These are phyloP conservation scores for Nicotiana paniculata DNA, from an alignment of 257 asterid genomes.

Conservation along the genomic window DNA sequence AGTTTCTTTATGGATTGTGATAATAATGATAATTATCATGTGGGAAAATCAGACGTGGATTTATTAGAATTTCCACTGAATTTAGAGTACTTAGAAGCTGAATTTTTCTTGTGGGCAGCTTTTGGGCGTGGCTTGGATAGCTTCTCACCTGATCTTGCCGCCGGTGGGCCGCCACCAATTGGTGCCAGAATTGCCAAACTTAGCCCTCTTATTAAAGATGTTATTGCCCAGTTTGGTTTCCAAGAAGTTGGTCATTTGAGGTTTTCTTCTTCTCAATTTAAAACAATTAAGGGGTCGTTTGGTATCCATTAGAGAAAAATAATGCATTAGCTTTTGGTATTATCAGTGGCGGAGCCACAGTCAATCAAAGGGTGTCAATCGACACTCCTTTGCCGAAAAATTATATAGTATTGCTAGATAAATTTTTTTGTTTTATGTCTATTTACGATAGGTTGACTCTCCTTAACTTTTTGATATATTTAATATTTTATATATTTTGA, in stretches of 20 bases:
- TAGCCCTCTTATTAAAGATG: slow-evolving; percentile 36
- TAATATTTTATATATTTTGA: no score
- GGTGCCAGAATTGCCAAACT: slow-evolving; percentile 44
- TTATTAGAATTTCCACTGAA: slow-evolving; percentile 62
- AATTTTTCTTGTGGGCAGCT: slow-evolving; percentile 65
- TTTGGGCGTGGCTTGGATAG: slow-evolving; percentile 51
- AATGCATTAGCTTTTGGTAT: no score
- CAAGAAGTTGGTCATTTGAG: slow-evolving; percentile 91
- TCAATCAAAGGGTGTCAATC: no score
- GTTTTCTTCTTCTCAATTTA: slow-evolving; percentile 13
- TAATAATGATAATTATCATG: no score
- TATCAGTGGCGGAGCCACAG: no score
- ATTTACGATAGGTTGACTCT: no score
- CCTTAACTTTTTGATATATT: no score
- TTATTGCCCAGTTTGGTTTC: slow-evolving; percentile 56
- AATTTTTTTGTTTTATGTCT: no score
- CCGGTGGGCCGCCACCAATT: slow-evolving; percentile 56
- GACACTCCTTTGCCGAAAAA: no score
- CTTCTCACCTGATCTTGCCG: slow-evolving; percentile 38
- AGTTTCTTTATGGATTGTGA: neutral
- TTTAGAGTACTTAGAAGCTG: slow-evolving; percentile 73
- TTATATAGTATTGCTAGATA: no score
- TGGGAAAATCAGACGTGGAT: slow-evolving; percentile 42
- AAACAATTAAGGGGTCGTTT: no score
- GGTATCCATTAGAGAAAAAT: no score